These are phyloP conservation scores for Liquidambar formosana DNA, from an alignment of 164 flowering plant species.

Conservation along the genomic window DNA sequence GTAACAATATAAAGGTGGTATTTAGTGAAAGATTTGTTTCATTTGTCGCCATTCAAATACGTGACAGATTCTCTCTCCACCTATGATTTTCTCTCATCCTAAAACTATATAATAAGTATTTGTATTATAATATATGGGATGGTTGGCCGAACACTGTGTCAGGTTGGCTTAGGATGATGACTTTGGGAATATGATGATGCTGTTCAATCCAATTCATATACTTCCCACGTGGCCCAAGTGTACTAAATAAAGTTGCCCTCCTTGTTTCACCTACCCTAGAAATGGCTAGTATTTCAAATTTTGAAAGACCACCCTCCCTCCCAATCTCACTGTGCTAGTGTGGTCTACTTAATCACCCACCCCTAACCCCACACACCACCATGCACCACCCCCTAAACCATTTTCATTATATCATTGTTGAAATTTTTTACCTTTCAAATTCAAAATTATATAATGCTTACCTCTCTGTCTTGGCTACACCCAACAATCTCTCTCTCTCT, in stretches of 20 bases:
- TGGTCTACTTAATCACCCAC: neutral
- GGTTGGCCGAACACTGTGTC: too few relatives aligned
- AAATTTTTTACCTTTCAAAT: too few relatives aligned
- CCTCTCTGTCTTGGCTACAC: too few relatives aligned
- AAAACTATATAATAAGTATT: too few relatives aligned
- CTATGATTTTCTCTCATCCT: neutral
- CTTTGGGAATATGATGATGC: constrained; percentile 20
- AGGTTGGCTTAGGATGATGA: constrained; percentile 8
- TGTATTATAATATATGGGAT: too few relatives aligned
- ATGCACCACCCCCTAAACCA: neutral
- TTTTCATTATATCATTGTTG: too few relatives aligned
- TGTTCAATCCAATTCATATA: too few relatives aligned
- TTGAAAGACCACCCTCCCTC: constrained; percentile 26
- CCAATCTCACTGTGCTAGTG: neutral
- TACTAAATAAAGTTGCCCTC: constrained; percentile 19
- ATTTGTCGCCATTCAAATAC: constrained; percentile 35
- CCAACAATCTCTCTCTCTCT: too few relatives aligned
- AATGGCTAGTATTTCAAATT: constrained; percentile 22
- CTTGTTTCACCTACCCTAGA: constrained; percentile 3
- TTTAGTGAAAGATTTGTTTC: constrained; percentile 30
- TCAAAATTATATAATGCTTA: too few relatives aligned
- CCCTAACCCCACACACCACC: neutral
- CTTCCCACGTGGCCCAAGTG: constrained; percentile 25
- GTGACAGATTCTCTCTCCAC: constrained; percentile 27
- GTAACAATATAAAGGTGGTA: constrained; percentile 14